Evolutionary conservation across 305 asterid genomes (phyloP).

Genomic region (Nicotiana rustica): DNA sequence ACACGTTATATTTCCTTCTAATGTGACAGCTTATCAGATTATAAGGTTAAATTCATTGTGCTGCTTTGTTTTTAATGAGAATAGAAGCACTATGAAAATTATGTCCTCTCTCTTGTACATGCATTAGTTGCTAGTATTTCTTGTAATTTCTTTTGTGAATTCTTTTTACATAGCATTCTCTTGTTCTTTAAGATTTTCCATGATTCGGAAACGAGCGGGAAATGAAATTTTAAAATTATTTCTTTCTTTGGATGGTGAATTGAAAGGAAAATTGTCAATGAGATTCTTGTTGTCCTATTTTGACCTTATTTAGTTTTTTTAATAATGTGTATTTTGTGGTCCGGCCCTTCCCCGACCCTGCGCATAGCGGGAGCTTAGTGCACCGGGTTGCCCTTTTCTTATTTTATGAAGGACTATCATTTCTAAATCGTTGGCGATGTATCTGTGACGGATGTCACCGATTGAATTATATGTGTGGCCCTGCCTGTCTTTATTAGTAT

Average conservation of each 20-base stretch:
- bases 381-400: no score
- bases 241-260: not conserved
- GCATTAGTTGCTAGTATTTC: not conserved
- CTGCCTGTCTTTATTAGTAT: not conserved
- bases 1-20: not conserved
- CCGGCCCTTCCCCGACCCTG: no score
- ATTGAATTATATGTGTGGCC: not conserved
- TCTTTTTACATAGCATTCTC: not conserved
- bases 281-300: not conserved
- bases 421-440: not conserved
- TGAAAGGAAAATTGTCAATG: not conserved
- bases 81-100: not conserved
- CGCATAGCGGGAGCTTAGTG: no score
- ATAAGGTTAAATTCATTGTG: not conserved
- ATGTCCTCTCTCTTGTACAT: not conserved
- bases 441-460: not conserved
- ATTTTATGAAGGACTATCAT: no score
- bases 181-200: not conserved
- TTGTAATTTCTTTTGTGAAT: not conserved
- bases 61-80: not conserved
- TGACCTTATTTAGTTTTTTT: not conserved
- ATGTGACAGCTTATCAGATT: not conserved
- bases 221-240: not conserved
- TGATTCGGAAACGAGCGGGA: not conserved
- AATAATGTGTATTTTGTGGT: not conserved